Evolutionary conservation across 495 filamentous ascomycete genomes (phyloP).

Genomic region (Clavariopsis aquatica): DNA sequence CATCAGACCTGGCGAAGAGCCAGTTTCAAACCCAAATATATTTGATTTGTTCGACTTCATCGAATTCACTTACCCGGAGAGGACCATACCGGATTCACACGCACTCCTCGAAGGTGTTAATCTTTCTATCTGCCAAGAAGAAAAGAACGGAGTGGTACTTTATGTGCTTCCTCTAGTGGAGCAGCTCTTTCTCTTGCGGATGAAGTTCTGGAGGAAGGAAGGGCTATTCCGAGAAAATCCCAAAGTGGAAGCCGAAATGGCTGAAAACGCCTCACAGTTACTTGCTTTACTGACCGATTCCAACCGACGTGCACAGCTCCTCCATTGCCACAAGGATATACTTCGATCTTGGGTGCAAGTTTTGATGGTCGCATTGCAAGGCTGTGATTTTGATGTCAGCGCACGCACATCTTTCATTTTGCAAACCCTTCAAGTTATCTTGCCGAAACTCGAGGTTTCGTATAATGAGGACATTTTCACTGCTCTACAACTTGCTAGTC

Average conservation of each 20-base stretch:
- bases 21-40: constrained; percentile 66
- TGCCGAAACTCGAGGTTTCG: constrained; percentile 78
- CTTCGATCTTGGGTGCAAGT: constrained; percentile 81
- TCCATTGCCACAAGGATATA: constrained; percentile 60
- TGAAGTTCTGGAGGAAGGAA: constrained; percentile 54
- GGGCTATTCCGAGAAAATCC: constrained; percentile 58
- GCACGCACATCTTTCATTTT: constrained; percentile 73
- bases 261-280: constrained; percentile 58
- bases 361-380: constrained; percentile 72
- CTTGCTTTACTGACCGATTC: constrained; percentile 59
- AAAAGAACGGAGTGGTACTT: constrained; percentile 50
- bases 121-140: constrained; percentile 59
- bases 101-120: constrained; percentile 62
- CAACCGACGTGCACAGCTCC: constrained; percentile 66
- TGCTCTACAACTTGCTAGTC: constrained; percentile 70
- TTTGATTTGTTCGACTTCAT: constrained; percentile 95
- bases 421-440: constrained; percentile 77
- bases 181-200: constrained; percentile 59
- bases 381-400: constrained; percentile 69
- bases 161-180: constrained; percentile 65
- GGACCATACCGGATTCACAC: constrained; percentile 52
- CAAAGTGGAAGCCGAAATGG: constrained; percentile 55
- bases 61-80: constrained; percentile 62
- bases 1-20: constrained; percentile 59
- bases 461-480: constrained; percentile 63